Evolutionary conservation across 208 protist species (phyloP), one percentile per base, ranked within the genome.

Genomic region (Trypanosoma lewisi): DNA sequence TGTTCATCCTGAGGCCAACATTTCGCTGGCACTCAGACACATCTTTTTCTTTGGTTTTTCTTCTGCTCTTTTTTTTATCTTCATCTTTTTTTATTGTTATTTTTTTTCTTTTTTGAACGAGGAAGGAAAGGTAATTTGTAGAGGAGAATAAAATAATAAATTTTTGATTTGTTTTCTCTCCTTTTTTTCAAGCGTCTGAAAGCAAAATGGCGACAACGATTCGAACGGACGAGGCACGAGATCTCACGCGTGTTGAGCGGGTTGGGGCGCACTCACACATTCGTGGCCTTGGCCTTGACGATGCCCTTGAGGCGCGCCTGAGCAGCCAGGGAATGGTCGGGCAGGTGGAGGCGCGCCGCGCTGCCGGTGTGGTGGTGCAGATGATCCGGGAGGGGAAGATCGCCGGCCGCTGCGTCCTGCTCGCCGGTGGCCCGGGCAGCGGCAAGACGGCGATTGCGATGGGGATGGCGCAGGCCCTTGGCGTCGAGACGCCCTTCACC

Each of bases 181-280:
- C 1, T 56, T 34, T 42, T 45, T 47, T 21, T 7, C 42, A 4
- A 70, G n/a, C 16, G 28, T 19, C 34, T 23, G 11, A 53, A 16
- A 42, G 36, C 11, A 95, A 91, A 84, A 44, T 82, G 11, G 85
- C 87, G 57, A 60, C 73, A 30, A 77, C 55, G 4, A 91, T 96
- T 68, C 90, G 89, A 12, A 93, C 90, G 8, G 87, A 91, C 51
- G 97, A 98, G 78, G 90, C 87, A n/a, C 96, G 97, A 63, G 97
- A 99, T 70, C 78, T 99, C 36, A 98, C 95, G 14, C 84, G 96
- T 19, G 94, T 98, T 28, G 97, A 99, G 83, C 89, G 97, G 30
- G 97, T 99, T 37, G 98, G 97, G 66, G 97, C 98, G 5, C 99
- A 99, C 76, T 99, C 98, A 9, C 99, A 99, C 88, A 99, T 99